phyloP scores from a whole-genome alignment of 2,329 filamentous ascomycete genomes.

The Laburnicola sp. region DNA sequence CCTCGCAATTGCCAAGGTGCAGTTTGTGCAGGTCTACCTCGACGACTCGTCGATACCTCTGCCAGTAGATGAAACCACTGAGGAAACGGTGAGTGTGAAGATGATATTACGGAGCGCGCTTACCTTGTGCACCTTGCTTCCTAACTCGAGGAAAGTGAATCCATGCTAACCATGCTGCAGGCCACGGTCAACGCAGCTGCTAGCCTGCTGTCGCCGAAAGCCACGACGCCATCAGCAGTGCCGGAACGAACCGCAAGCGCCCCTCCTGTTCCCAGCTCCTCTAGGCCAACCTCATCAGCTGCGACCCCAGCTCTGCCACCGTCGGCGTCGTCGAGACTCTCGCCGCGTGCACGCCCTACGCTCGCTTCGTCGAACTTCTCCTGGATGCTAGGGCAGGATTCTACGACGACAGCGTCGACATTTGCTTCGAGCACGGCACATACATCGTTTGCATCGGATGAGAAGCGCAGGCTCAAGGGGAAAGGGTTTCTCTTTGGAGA shows the following conservation, averaged over 20 bases:
- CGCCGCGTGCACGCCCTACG: constrained; percentile 60
- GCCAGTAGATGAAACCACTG: constrained; percentile 43
- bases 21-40: constrained; percentile 56
- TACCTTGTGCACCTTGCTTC: too few relatives aligned
- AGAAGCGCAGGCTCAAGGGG: constrained; percentile 41
- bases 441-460: constrained; percentile 40
- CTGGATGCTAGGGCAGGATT: constrained; percentile 67
- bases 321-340: constrained; percentile 31
- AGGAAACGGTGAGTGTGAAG: constrained; percentile 21
- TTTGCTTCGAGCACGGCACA: constrained; percentile 42
- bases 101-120: too few relatives aligned
- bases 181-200: constrained; percentile 25
- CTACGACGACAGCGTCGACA: constrained; percentile 28
- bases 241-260: constrained; percentile 25
- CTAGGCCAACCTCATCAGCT: constrained; percentile 6
- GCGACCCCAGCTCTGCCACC: constrained; percentile 7
- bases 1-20: constrained; percentile 54
- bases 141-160: not conserved
- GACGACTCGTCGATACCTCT: constrained; percentile 51
- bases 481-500: constrained; percentile 48
- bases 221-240: constrained; percentile 19
- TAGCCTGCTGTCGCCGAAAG: constrained; percentile 22
- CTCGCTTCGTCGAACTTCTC: constrained; percentile 76
- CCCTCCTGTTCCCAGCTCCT: constrained; percentile 22
- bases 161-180: not conserved